Evolutionary conservation across 2,329 filamentous ascomycete species (phyloP), one percentile per base, ranked within the genome.

Genomic region (Neurospora sp.): DNA sequence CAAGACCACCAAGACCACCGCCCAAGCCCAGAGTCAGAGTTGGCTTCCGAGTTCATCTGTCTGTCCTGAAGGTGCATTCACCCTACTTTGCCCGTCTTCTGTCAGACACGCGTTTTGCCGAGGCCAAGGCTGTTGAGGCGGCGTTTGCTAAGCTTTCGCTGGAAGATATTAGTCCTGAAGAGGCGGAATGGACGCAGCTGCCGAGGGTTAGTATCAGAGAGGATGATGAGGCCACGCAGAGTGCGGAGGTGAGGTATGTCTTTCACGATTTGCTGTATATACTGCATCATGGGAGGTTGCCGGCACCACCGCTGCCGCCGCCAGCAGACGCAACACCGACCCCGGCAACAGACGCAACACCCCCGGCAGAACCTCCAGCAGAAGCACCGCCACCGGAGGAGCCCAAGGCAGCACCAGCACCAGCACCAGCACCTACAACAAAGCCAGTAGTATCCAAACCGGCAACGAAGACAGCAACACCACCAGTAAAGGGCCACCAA

Each of bases 31-130:
- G 74, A 67, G 75, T 82, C 38, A 79, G 80, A 28, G 77, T 83
- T 40, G 81, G 83, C 13, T 93, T 90, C 76, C 85, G 90, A 36
- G 90, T 91, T 62, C 83, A 85, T 68, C 80, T 89, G 1, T 81
- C 81, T 13, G 80, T 80, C 0, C 81, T 93, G 40, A 86, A 84
- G 78, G 82, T 82, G 72, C 83, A 87, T 72, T 93, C 91, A 5
- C 86, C 86, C 70, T 93, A 93, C 78, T 93, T 93, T 77, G 84
- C 84, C 69, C 88, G 87, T 70, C 83, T 93, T 17, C 83, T 93
- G 2, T 85, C 87, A 10, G 86, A 89, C 72, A 82, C 82, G 2
- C 82, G 87, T 69, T 92, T 93, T 77, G 81, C 84, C 69, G 90
- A 93, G 80, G 86, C 87, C 8, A 82, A 83, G 67, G 78, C 83